A percentile compares a stretch with the other conserved stretches of the same genome.
phyloP scores from a whole-genome alignment of 345 rosid species.

The Conringia planisiliqua region DNA sequence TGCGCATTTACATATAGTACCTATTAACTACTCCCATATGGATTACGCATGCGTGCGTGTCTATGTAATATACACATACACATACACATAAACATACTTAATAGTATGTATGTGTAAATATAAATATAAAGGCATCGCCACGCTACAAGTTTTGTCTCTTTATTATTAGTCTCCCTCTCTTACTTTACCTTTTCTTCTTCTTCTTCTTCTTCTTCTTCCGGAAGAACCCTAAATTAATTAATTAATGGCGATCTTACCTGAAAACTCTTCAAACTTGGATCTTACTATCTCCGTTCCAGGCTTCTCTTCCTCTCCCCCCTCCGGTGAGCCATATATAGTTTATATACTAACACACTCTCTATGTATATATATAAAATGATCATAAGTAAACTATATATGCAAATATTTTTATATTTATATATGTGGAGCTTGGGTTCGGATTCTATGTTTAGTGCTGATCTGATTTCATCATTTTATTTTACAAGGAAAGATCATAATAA shows the following conservation, averaged over 20 bases:
- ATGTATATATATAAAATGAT: neutral
- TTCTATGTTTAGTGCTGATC: slow-evolving; percentile 10
- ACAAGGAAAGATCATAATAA: neutral
- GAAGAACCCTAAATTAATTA: slow-evolving; percentile 13
- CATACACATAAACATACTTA: neutral
- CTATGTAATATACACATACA: neutral
- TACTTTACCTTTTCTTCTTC: slow-evolving; percentile 38
- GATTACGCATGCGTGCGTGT: slow-evolving; percentile 34
- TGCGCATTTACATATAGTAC: slow-evolving; percentile 13
- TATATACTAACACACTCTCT: neutral
- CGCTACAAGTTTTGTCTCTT: slow-evolving; percentile 31
- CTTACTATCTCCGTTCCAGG: slow-evolving; percentile 82
- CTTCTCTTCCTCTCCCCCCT: slow-evolving; percentile 60
- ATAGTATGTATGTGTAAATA: neutral
- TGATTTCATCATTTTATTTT: neutral
- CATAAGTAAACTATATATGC: neutral
- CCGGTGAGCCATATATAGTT: slow-evolving; percentile 43
- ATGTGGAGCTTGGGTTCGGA: neutral
- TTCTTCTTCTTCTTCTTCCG: slow-evolving; percentile 13
- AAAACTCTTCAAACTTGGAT: slow-evolving; percentile 64
- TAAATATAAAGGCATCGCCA: slow-evolving; percentile 32
- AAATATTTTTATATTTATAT: neutral
- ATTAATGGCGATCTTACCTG: slow-evolving; percentile 56
- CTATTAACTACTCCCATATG: neutral
- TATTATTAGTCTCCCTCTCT: slow-evolving; percentile 15